Evolutionary conservation across 495 filamentous ascomycete species (phyloP).

Genomic region (Lasiosphaeria hispida): DNA sequence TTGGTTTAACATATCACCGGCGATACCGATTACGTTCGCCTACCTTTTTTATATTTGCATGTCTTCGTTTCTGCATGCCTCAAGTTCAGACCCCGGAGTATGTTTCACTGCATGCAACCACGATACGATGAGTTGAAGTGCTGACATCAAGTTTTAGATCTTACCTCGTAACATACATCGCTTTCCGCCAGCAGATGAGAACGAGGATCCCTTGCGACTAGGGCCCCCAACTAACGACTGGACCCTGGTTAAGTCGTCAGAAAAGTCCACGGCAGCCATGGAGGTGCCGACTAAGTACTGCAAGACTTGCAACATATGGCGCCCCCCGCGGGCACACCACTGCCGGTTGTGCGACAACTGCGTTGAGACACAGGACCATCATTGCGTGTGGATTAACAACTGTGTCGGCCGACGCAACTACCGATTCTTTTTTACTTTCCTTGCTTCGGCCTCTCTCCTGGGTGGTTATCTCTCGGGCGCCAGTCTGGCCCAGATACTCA

Average conservation of each 20-base stretch:
- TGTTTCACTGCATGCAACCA: constrained; percentile 32
- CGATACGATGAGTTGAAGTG: not conserved
- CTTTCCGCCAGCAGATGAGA: constrained; percentile 53
- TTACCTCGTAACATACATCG: constrained; percentile 75
- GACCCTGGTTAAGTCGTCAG: constrained; percentile 80
- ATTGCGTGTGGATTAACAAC: constrained; percentile 99
- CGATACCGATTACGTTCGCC: constrained; percentile 84
- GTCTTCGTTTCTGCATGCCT: constrained; percentile 91
- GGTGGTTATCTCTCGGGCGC: constrained; percentile 72
- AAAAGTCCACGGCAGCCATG: constrained; percentile 74
- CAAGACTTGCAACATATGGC: constrained; percentile 95
- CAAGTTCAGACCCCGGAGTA: constrained; percentile 88
- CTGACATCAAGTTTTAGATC: constrained; percentile 52
- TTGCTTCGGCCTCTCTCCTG: constrained; percentile 71
- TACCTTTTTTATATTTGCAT: constrained; percentile 88
- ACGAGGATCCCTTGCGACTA: constrained; percentile 73
- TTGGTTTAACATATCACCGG: constrained; percentile 87
- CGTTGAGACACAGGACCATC: constrained; percentile 95
- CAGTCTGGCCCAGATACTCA: constrained; percentile 73
- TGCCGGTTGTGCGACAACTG: constrained; percentile 97
- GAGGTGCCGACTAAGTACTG: constrained; percentile 98
- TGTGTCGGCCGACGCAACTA: constrained; percentile 97
- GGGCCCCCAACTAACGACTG: constrained; percentile 87
- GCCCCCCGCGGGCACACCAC: constrained; percentile 90
- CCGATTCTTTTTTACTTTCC: constrained; percentile 93